Evolutionary conservation across 2,329 filamentous ascomycete species (phyloP), one percentile per base, ranked within the genome.

Genomic region (Hymenoscyphus infarciens): DNA sequence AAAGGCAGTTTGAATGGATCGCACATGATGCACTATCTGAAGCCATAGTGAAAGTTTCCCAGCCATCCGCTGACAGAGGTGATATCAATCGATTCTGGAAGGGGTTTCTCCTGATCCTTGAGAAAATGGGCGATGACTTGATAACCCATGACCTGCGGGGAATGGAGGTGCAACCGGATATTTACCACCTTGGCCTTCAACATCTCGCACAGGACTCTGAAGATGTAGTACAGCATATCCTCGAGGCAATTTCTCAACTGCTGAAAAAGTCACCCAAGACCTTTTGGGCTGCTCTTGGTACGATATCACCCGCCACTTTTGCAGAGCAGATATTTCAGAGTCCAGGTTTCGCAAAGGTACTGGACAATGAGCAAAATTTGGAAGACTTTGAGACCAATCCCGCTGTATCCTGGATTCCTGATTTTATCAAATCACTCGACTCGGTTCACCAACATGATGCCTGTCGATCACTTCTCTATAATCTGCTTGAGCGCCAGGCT

Each of bases 261-360:
- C 79, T 97, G 59, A 83, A 87, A 67, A 92, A 90, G 69, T 89
- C 91, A 0, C 83, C 92, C 0, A 84, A 83, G 61, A 89, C 90
- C 54, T 95, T 97, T 70, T 97, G 94, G 94, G 89, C 92, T 70
- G 88, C 92, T 1, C 88, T 96, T 77, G 88, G 90, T 58, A 85
- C 91, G 33, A 91, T 94, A 58, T 89, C 90, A 0, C 89, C 92
- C 2, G 87, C 87, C 52, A 86, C 88, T 38, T 86, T 98, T 56
- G 86, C 92, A n/a, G 92, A 97, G 73, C 84, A 92, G 66, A 84
- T 97, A 53, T 91, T 95, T 70, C 85, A 83, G 63, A 92, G 89
- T 65, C 87, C 87, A 7, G 81, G 84, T 3, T 86, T 90, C 69
- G 81, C 82, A 38, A 77, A 77, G n/a, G 74, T 90, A 6, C 80